Conservation (phyloP, 2,329 filamentous ascomycete species). For the Penicillium vulpinum region DNA sequence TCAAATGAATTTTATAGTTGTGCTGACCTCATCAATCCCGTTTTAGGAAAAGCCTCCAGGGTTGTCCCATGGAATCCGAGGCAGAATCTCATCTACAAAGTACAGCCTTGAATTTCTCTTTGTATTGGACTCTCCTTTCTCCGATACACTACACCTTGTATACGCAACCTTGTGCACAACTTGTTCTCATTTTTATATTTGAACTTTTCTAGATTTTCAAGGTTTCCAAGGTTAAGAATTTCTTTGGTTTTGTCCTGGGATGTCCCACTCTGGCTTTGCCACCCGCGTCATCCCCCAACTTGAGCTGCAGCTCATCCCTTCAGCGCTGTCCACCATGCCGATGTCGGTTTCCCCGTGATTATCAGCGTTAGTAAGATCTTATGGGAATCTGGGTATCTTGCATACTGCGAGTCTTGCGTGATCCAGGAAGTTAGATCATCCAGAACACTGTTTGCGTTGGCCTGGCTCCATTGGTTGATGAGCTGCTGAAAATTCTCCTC, state of each 20-base stretch:
- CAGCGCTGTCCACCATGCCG: conserved; percentile 15
- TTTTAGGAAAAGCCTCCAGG: background rate
- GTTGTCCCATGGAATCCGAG: background rate
- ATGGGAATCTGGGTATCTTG: conserved; percentile 3
- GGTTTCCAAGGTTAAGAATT: background rate
- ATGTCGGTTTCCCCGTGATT: conserved; percentile 7
- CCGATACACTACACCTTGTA: no score
- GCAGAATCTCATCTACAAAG: background rate
- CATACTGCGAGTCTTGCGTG: background rate
- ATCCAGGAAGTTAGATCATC: background rate
- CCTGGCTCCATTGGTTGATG: conserved; percentile 7
- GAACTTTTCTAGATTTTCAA: no score
- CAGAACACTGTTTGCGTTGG: background rate
- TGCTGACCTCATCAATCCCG: conserved; percentile 6
- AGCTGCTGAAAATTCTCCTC: background rate
- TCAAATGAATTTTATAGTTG: background rate
- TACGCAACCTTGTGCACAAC: no score
- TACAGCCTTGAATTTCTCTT: background rate
- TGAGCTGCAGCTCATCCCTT: conserved; percentile 16
- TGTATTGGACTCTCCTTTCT: background rate
- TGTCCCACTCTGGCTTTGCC: conserved; percentile 22
- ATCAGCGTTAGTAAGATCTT: conserved; percentile 8
- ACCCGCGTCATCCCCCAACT: conserved; percentile 22
- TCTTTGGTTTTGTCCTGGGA: background rate
- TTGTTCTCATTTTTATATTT: background rate